A percentile compares a stretch with the other conserved stretches of the same genome.
phyloP scores from a whole-genome alignment of 306 rosid species.

The Vigna reflexopilosa region DNA sequence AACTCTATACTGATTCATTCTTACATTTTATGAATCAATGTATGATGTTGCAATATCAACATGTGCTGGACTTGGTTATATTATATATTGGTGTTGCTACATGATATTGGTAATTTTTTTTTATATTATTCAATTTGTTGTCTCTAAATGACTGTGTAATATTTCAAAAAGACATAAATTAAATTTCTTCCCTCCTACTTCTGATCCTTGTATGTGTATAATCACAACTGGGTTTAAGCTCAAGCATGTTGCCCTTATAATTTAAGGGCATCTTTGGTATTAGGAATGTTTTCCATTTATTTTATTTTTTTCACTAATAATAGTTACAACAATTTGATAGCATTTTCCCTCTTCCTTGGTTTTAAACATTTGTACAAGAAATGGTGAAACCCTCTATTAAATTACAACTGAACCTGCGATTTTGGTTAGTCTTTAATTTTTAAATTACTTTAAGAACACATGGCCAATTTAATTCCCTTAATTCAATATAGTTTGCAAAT shows the following conservation, averaged over 20 bases:
- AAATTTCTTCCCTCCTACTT: slow-evolving; percentile 6
- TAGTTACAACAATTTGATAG: not conserved
- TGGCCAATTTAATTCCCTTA: not conserved
- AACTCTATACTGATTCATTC: too few species aligned
- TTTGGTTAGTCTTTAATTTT: slow-evolving; percentile 24
- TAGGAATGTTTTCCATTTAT: not conserved
- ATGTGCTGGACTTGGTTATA: slow-evolving; percentile 89
- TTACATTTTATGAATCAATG: too few species aligned
- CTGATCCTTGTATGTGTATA: slow-evolving; percentile 27
- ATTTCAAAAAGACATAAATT: slow-evolving; percentile 22
- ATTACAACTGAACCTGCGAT: not conserved
- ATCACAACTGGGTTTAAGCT: not conserved
- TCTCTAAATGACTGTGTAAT: not conserved
- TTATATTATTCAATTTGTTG: not conserved
- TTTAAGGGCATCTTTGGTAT: not conserved
- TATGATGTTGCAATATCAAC: slow-evolving; percentile 91
- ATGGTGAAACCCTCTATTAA: not conserved
- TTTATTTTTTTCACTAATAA: not conserved
- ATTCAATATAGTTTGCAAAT: slow-evolving; percentile 20
- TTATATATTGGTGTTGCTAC: slow-evolving; percentile 90
- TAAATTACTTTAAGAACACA: not conserved
- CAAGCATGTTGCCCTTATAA: too few species aligned
- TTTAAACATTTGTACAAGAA: not conserved
- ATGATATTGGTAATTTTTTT: slow-evolving; percentile 81
- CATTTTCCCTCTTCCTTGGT: not conserved